A percentile compares a stretch with the other conserved stretches of the same genome.
Evolutionary conservation across 306 rosid species (phyloP).

Genomic region (Corylus heterophylla): DNA sequence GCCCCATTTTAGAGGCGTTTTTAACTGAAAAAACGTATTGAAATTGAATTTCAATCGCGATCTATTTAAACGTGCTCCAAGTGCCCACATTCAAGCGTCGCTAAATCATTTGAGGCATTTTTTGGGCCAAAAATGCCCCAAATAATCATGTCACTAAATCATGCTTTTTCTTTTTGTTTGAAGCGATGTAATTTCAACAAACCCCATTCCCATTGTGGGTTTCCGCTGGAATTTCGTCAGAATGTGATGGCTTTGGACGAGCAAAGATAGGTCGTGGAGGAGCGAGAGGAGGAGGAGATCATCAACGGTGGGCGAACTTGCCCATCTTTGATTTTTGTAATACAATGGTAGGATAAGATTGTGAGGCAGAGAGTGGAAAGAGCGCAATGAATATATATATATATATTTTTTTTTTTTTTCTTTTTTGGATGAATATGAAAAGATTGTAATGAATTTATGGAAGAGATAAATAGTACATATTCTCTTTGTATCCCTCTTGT

Average conservation of each 20-base stretch:
- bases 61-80: too few species aligned
- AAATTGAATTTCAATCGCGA: too few species aligned
- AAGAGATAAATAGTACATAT: background rate
- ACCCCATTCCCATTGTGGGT: slow-evolving; percentile 14
- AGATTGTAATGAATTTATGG: slow-evolving; percentile 28
- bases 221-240: background rate
- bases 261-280: slow-evolving; percentile 25
- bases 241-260: slow-evolving; percentile 28
- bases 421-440: background rate
- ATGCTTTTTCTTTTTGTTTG: too few species aligned
- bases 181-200: background rate
- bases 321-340: slow-evolving; percentile 27
- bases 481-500: too few species aligned
- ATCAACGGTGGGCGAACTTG: slow-evolving; percentile 31
- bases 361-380: background rate
- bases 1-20: too few species aligned
- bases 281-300: slow-evolving; percentile 29
- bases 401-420: too few species aligned
- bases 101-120: too few species aligned
- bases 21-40: too few species aligned
- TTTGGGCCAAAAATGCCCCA: too few species aligned
- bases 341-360: background rate
- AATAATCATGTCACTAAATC: too few species aligned
- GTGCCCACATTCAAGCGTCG: too few species aligned
- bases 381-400: too few species aligned